phyloP scores from a whole-genome alignment of 805 yeast genomes.

The Kodamaea fukazawae region DNA sequence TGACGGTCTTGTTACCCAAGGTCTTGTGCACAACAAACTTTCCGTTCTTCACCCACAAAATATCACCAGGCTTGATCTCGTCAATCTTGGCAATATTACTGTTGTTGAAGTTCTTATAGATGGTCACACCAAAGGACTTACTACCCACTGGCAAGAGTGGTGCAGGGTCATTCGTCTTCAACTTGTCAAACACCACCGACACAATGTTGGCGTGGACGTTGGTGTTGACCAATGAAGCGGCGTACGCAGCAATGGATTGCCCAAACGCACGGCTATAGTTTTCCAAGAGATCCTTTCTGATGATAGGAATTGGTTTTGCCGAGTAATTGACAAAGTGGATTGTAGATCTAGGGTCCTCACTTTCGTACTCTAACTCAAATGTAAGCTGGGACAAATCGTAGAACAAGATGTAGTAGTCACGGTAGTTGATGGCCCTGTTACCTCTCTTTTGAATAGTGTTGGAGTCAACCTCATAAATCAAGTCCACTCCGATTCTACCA shows the following conservation, averaged over 20 bases:
- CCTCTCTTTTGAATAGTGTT: conserved; percentile 55
- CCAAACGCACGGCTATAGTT: conserved; percentile 53
- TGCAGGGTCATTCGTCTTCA: conserved; percentile 12
- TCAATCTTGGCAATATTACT: conserved; percentile 48
- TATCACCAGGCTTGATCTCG: conserved; percentile 79
- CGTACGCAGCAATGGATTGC: conserved; percentile 37
- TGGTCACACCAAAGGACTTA: conserved; percentile 70
- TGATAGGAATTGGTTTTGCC: conserved; percentile 41
- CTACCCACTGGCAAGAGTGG: conserved; percentile 40
- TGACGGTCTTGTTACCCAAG: conserved; percentile 35
- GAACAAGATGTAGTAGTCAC: conserved; percentile 70
- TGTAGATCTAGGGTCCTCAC: conserved; percentile 51
- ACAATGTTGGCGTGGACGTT: conserved; percentile 32
- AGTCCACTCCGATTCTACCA: conserved; percentile 42
- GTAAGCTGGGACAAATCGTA: conserved; percentile 68
- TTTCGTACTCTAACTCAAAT: conserved; percentile 56
- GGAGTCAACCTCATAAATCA: conserved; percentile 66
- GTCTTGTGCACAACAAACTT: conserved; percentile 70
- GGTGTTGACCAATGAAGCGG: conserved; percentile 33
- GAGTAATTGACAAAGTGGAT: conserved; percentile 32
- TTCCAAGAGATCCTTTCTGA: conserved; percentile 48
- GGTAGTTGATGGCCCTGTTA: conserved; percentile 44
- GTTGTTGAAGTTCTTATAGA: conserved; percentile 51
- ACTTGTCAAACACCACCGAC: conserved; percentile 16
- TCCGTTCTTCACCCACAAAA: conserved; percentile 72